Conservation (phyloP, 805 yeast genomes). For the Candida awuae region DNA sequence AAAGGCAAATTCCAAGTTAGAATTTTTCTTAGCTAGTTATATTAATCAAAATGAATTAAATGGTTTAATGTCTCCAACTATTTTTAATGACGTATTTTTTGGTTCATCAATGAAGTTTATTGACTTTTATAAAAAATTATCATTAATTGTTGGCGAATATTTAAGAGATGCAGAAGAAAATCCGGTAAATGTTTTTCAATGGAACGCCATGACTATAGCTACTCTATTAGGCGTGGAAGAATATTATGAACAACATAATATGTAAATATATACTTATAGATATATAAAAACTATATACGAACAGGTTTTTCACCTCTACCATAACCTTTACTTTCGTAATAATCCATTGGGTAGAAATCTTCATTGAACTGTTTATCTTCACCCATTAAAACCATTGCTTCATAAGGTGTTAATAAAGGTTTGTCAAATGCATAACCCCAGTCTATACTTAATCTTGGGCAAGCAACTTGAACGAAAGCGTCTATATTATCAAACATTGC, state of each 20-base stretch:
- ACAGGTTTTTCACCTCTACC: constrained; percentile 77
- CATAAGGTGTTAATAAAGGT: constrained; percentile 92
- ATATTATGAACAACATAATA: constrained; percentile 12
- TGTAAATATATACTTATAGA: neutral
- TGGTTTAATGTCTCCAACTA: constrained; percentile 54
- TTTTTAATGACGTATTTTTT: constrained; percentile 48
- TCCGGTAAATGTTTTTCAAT: constrained; percentile 32
- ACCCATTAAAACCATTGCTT: constrained; percentile 82
- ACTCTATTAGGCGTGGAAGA: constrained; percentile 65
- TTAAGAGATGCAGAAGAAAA: constrained; percentile 25
- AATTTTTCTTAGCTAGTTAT: constrained; percentile 50
- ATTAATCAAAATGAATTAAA: constrained; percentile 49
- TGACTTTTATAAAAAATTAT: constrained; percentile 37
- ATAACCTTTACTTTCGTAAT: constrained; percentile 81
- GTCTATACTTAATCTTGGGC: constrained; percentile 91
- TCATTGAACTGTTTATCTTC: constrained; percentile 60
- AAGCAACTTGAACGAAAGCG: constrained; percentile 94
- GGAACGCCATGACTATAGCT: constrained; percentile 55
- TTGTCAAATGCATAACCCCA: constrained; percentile 98
- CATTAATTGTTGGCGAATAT: constrained; percentile 31
- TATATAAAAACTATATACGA: constrained; percentile 18
- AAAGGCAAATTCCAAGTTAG: constrained; percentile 38
- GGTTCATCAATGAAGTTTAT: constrained; percentile 43
- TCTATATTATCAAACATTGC: constrained; percentile 91
- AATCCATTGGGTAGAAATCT: constrained; percentile 88